Base-by-base conservation (phyloP, 2,329 filamentous ascomycete species). In the Monosporascus cannonballus region DNA sequence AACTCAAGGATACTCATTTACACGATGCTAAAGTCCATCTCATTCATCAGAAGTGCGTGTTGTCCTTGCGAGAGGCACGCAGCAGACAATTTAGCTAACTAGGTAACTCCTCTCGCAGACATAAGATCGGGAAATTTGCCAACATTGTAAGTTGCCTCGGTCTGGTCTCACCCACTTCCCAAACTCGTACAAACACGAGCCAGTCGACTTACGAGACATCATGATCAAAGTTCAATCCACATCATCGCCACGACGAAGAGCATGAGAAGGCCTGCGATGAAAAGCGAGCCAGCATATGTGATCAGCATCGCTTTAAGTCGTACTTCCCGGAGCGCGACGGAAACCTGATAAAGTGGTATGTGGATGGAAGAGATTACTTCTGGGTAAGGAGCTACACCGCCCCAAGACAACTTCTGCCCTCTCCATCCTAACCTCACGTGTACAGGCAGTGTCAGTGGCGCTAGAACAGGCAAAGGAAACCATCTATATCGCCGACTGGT, bases 401-500 rank as follows among this genome's bases (percentile, higher is more conserved):
- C 18, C 18, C 53, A 18, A 7, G 30, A 14, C 9, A 34, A 18
- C 42, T 27, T 4, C 15, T 47, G 39, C 18, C 45, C 50, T 39
- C 49, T 39, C 18, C 39, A 39, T 17, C 48, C 44, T 60, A 7
- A 56, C 47, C 30, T 37, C 2, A 14, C 20, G 30, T 38, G n/a
- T 20, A 47, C 56, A 74, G 67, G 87, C 94, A 18, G 91, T 99
- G 11, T 95, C 91, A 0, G 84, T 86, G 36, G 93, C 92, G 0
- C 77, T 97, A n/a, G 92, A 97, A 58, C 79, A 85, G 54, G 94
- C 94, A 38, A 88, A 88, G 64, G 93, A 97, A 71, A 87, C 87
- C 46, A 96, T 99, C 61, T 99, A 97, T 70, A 95, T 99, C 59
- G 87, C 80, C 54, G 94, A 97, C 66, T 99, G 93, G 94, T 97